phyloP scores from a whole-genome alignment of 2,329 filamentous ascomycete genomes.

The Nannizziopsis barbatae region DNA sequence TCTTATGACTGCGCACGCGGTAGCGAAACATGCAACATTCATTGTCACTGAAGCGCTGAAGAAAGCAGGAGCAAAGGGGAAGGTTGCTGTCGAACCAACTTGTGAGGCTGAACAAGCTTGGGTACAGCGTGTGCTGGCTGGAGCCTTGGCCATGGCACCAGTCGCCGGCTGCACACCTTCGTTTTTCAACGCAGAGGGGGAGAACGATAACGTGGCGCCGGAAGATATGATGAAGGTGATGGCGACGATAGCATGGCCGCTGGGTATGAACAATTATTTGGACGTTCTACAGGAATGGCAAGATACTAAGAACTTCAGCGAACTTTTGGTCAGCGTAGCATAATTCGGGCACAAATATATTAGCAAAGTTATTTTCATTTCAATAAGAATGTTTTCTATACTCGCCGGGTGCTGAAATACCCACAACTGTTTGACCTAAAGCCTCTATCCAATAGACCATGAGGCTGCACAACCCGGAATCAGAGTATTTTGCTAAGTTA shows the following conservation, averaged over 20 bases:
- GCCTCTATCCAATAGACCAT: too few relatives aligned
- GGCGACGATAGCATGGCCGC: background rate
- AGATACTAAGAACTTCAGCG: background rate
- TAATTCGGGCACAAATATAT: background rate
- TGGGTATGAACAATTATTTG: conserved; percentile 1
- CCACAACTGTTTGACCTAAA: too few relatives aligned
- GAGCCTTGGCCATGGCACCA: background rate
- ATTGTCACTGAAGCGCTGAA: background rate
- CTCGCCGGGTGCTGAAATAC: background rate
- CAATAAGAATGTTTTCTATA: conserved; percentile 2
- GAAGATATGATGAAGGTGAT: background rate
- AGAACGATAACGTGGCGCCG: background rate
- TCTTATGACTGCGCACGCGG: background rate
- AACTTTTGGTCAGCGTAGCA: background rate
- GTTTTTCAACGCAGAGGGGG: conserved; percentile 1
- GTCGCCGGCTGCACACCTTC: conserved; percentile 4
- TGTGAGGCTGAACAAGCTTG: conserved; percentile 2
- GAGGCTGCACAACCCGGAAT: too few relatives aligned
- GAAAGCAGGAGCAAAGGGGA: background rate
- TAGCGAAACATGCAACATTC: background rate
- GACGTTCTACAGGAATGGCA: conserved; percentile 4
- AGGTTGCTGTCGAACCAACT: conserved; percentile 1
- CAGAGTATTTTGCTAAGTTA: too few relatives aligned
- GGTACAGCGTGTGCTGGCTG: background rate
- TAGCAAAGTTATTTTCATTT: background rate